Evolutionary conservation across 768 basidiomycete species (phyloP).

Genomic region (Nidula microcarpa): DNA sequence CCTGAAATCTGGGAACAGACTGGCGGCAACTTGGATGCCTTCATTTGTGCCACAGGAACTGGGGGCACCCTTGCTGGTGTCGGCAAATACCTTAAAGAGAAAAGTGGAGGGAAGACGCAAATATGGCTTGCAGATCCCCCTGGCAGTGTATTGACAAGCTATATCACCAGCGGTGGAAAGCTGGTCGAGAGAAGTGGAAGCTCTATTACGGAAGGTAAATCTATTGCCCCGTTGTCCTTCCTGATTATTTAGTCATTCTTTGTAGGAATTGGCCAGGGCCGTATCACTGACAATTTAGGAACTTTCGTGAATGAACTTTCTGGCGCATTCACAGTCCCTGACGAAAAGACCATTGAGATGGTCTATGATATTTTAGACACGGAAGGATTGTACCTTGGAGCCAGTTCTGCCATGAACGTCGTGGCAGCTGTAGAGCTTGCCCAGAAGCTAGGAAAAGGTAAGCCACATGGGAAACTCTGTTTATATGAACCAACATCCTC

Average conservation of each 20-base stretch:
- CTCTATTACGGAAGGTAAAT: slow-evolving; percentile 86
- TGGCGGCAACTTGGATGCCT: slow-evolving; percentile 76
- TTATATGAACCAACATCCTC: neutral
- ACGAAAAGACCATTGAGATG: slow-evolving; percentile 90
- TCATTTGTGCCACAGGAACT: slow-evolving; percentile 92
- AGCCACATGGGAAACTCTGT: slow-evolving; percentile 1
- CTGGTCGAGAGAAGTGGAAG: slow-evolving; percentile 76
- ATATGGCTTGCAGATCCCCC: slow-evolving; percentile 97
- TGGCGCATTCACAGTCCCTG: slow-evolving; percentile 84
- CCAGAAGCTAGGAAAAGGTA: slow-evolving; percentile 78
- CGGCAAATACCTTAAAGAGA: slow-evolving; percentile 82
- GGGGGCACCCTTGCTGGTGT: slow-evolving; percentile 94
- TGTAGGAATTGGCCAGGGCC: slow-evolving; percentile 93
- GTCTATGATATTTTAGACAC: slow-evolving; percentile 88
- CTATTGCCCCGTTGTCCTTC: neutral
- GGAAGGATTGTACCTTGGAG: slow-evolving; percentile 93
- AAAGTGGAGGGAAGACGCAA: slow-evolving; percentile 73
- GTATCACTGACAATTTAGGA: slow-evolving; percentile 87
- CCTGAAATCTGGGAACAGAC: slow-evolving; percentile 97
- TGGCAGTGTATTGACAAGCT: slow-evolving; percentile 86
- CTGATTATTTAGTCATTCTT: neutral
- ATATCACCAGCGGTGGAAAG: slow-evolving; percentile 76
- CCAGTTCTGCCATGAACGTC: slow-evolving; percentile 91
- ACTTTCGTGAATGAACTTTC: slow-evolving; percentile 76
- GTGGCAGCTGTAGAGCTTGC: slow-evolving; percentile 92